phyloP scores from a whole-genome alignment of 192 early-diverging fungal species.

The Phlyctochytrium bullatum region DNA sequence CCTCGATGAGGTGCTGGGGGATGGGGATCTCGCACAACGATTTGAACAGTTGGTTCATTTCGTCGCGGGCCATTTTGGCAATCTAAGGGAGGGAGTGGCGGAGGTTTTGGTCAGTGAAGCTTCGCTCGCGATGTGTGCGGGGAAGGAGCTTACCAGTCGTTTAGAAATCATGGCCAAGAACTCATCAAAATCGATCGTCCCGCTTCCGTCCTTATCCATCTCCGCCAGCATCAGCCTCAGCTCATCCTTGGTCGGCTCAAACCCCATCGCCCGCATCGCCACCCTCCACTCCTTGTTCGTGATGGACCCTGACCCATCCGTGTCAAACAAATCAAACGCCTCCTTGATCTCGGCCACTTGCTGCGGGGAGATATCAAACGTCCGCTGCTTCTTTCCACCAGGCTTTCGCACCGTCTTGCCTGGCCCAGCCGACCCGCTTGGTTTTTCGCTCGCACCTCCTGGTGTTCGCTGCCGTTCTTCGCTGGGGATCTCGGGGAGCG shows the following conservation, averaged over 20 bases:
- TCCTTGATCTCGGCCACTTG: conserved; percentile 61
- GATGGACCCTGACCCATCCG: conserved; percentile 44
- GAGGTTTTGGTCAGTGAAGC: too few relatives aligned
- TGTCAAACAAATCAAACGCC: conserved; percentile 69
- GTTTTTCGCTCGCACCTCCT: not conserved
- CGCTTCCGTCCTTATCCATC: conserved; percentile 48
- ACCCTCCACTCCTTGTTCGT: conserved; percentile 58
- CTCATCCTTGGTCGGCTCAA: conserved; percentile 47
- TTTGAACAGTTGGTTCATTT: conserved; percentile 31
- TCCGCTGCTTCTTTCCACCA: conserved; percentile 11
- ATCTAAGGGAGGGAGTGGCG: conserved; percentile 4
- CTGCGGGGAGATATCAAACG: conserved; percentile 29
- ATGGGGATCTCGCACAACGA: conserved; percentile 19
- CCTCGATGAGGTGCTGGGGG: not conserved
- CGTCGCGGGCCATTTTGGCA: conserved; percentile 30
- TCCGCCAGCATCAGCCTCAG: conserved; percentile 40
- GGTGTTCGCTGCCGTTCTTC: not conserved
- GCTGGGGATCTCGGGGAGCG: not conserved
- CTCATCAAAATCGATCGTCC: conserved; percentile 46
- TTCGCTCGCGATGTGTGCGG: not conserved
- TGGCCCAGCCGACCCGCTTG: not conserved
- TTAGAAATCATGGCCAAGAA: conserved; percentile 43
- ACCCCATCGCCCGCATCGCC: conserved; percentile 60
- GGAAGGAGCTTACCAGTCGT: conserved; percentile 5
- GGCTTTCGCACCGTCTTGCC: conserved; percentile 6